These are phyloP conservation scores for Cochlearia excelsa DNA, from an alignment of 345 rosid genomes.

Conservation along the genomic window DNA sequence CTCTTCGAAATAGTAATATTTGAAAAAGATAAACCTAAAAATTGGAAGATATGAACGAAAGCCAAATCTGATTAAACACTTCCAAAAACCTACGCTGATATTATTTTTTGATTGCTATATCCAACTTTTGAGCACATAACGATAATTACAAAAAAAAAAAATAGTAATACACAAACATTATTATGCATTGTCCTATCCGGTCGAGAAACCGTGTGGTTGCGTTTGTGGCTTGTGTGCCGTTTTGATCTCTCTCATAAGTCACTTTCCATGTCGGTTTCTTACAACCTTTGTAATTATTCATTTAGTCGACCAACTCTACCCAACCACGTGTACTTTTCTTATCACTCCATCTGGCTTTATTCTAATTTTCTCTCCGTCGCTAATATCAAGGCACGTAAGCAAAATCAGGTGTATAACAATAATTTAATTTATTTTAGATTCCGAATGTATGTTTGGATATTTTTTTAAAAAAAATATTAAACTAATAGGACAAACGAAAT, in stretches of 20 bases:
- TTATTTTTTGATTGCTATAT: background rate
- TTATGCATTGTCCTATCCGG: conserved; percentile 13
- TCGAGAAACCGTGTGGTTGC: conserved; percentile 28
- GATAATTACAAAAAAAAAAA: conserved; percentile 17
- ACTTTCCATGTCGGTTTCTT: conserved; percentile 30
- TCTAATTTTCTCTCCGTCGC: too few relatives aligned
- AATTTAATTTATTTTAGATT: too few relatives aligned
- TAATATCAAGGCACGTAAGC: too few relatives aligned
- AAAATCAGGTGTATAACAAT: too few relatives aligned
- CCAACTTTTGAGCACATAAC: background rate
- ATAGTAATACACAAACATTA: background rate
- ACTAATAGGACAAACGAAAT: too few relatives aligned
- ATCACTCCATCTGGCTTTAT: too few relatives aligned
- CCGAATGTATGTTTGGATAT: too few relatives aligned
- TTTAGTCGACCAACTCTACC: conserved; percentile 11
- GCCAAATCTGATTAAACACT: conserved; percentile 18
- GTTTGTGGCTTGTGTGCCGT: conserved; percentile 34
- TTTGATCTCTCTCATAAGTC: conserved; percentile 26
- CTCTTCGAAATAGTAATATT: too few relatives aligned
- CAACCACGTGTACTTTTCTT: too few relatives aligned
- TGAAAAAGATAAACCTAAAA: too few relatives aligned
- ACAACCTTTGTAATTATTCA: conserved; percentile 17
- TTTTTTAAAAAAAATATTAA: too few relatives aligned
- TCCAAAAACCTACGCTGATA: background rate
- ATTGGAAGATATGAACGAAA: background rate